Evolutionary conservation across 306 rosid genomes (phyloP).

Genomic region (Cercis canadensis): DNA sequence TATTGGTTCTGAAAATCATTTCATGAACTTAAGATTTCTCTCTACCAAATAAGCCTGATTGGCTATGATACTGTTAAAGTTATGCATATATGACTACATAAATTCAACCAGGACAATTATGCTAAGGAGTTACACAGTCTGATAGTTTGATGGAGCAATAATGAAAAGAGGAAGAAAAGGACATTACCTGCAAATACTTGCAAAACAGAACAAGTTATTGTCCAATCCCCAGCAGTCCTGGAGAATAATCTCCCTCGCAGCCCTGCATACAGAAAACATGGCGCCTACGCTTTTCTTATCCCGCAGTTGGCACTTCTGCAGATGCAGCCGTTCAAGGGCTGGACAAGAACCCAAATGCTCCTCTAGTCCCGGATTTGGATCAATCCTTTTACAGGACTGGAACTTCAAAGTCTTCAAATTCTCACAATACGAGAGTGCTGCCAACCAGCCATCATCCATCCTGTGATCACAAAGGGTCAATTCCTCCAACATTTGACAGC

Average conservation of each 20-base stretch:
- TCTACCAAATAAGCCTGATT: background rate
- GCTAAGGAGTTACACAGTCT: background rate
- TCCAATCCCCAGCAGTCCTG: slow-evolving; percentile 91
- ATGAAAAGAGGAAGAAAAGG: slow-evolving; percentile 4
- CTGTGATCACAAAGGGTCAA: slow-evolving; percentile 72
- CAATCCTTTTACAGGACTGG: slow-evolving; percentile 68
- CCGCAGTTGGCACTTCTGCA: slow-evolving; percentile 74
- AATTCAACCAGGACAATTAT: background rate
- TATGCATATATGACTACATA: background rate
- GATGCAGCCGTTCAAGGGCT: slow-evolving; percentile 69
- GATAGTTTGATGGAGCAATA: background rate
- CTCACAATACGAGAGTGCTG: slow-evolving; percentile 73
- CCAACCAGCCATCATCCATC: slow-evolving; percentile 93
- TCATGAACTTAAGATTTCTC: slow-evolving; percentile 7
- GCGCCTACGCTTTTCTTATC: slow-evolving; percentile 59
- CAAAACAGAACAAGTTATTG: slow-evolving; percentile 57
- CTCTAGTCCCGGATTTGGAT: slow-evolving; percentile 60
- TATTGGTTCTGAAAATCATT: background rate
- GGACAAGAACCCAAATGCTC: slow-evolving; percentile 73
- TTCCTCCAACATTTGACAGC: slow-evolving; percentile 92
- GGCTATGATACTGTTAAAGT: background rate
- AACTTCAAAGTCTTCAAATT: slow-evolving; percentile 82
- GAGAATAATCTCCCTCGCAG: slow-evolving; percentile 68
- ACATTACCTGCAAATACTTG: slow-evolving; percentile 71
- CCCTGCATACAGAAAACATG: slow-evolving; percentile 59